A percentile compares a stretch with the other conserved stretches of the same genome.
These are phyloP conservation scores for Lolium multiflorum DNA, from an alignment of 176 grass and related monocot genomes.

Conservation along the genomic window DNA sequence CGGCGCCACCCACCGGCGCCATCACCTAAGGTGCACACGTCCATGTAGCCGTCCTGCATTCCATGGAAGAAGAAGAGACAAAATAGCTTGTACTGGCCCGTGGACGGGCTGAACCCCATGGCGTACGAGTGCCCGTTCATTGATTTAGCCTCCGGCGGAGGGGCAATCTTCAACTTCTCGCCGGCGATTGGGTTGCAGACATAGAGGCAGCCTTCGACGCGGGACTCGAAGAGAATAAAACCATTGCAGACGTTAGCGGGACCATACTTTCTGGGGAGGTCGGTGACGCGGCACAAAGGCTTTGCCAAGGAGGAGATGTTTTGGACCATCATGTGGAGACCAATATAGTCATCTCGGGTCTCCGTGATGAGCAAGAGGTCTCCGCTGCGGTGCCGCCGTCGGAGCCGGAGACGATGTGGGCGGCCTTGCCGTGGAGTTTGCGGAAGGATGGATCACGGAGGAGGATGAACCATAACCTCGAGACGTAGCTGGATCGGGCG, in stretches of 20 bases:
- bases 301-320: neutral
- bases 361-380: neutral
- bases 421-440: neutral
- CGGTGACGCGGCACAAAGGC: neutral
- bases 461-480: neutral
- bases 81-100: neutral
- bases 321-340: neutral
- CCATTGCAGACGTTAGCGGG: neutral
- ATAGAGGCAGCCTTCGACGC: no score
- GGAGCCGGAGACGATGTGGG: neutral
- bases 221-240: neutral
- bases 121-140: neutral
- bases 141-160: neutral
- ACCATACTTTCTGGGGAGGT: neutral
- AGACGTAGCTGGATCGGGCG: neutral
- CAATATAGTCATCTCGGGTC: neutral
- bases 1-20: neutral
- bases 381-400: neutral
- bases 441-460: neutral
- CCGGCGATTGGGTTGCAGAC: neutral
- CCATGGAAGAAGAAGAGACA: neutral
- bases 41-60: neutral
- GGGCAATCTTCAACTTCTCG: neutral
- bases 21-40: neutral
- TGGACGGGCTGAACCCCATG: slow-evolving; percentile 5